A percentile compares a stretch with the other conserved stretches of the same genome.
phyloP scores from a whole-genome alignment of 1,139 yeast species.

The Yueomyces sp. region DNA sequence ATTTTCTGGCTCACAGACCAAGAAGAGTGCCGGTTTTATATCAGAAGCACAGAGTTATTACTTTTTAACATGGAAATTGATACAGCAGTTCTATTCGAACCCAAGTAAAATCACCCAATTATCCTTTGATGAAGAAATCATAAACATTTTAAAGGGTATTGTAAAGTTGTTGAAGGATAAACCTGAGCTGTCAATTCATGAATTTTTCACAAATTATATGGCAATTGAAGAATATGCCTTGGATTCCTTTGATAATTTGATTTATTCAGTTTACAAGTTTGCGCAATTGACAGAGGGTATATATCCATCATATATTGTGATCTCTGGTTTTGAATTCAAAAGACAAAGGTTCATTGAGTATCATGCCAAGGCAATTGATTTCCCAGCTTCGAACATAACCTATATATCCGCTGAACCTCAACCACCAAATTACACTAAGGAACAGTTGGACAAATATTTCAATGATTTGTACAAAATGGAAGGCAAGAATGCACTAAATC shows the following conservation, averaged over 20 bases:
- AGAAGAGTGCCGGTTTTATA: constrained; percentile 34
- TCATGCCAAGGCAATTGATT: constrained; percentile 34
- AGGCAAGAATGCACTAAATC: constrained; percentile 39
- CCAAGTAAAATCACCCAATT: constrained; percentile 1
- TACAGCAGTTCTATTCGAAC: constrained; percentile 3
- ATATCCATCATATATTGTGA: constrained; percentile 42
- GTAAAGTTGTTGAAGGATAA: constrained; percentile 1
- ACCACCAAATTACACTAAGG: constrained; percentile 25
- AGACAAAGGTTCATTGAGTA: constrained; percentile 39
- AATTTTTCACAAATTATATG: constrained; percentile 9
- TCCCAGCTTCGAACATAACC: constrained; percentile 11
- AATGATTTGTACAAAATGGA: constrained; percentile 37
- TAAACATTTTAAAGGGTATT: constrained; percentile 2
- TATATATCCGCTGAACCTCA: constrained; percentile 57
- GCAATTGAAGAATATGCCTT: constrained; percentile 56
- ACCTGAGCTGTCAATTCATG: constrained; percentile 5
- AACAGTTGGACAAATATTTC: constrained; percentile 21
- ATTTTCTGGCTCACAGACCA: constrained; percentile 70
- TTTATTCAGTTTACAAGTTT: constrained; percentile 50
- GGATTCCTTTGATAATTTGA: constrained; percentile 70
- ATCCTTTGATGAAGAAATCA: constrained; percentile 1
- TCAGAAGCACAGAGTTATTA: constrained; percentile 55
- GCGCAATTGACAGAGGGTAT: constrained; percentile 29
- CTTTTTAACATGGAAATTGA: constrained; percentile 11
- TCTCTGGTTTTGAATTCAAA: constrained; percentile 70